Base-by-base conservation (phyloP, 2,329 filamentous ascomycete species). In the Penicillium freii region DNA sequence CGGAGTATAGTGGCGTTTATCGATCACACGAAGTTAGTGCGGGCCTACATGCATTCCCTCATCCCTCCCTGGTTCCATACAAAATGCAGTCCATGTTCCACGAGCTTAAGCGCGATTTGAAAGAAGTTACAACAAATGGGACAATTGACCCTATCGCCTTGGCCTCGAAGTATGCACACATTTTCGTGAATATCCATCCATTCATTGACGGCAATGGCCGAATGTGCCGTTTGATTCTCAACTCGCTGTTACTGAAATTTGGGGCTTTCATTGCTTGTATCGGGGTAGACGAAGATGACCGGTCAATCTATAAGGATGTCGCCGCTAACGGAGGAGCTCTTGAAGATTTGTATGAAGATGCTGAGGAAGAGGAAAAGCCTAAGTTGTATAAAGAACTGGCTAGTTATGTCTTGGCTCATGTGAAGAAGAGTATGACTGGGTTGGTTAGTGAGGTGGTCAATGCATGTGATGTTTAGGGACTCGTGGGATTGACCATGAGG, bases 141-240 rank as follows among this genome's bases (percentile, higher is more conserved):
- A 31, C 6, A 3, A 46, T 60, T 15, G 58, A 58, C 29, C 47
- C 51, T n/a, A 38, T 55, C 29, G 43, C 38, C 19, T 19, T 59
- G 6, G 46, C 56, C 4, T 47, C 48, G 10, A 59, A 56, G 36
- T 56, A 56, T 34, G n/a, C 52, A 0, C 52, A 59, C 9, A 44
- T 51, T 0, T 54, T 61, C 19, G 39, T 53, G 21, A 54, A 56
- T 9, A 56, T 59, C n/a, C 56, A 48, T 29, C 56, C 56, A 6
- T 59, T 59, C 33, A 33, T 23, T 31, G 36, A 50, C 7, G 38
- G 48, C 1, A 42, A 42, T 5, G 34, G 36, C n/a, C 11, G 36
- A 31, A 50, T 40, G 25, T 40, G 48, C 25, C n/a, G 23, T 21
- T 40, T 49, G 34, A 38, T 39, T 38, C 34, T 50, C 21, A 50